Conservation (phyloP, 805 yeast species). For the Candida argentea region DNA sequence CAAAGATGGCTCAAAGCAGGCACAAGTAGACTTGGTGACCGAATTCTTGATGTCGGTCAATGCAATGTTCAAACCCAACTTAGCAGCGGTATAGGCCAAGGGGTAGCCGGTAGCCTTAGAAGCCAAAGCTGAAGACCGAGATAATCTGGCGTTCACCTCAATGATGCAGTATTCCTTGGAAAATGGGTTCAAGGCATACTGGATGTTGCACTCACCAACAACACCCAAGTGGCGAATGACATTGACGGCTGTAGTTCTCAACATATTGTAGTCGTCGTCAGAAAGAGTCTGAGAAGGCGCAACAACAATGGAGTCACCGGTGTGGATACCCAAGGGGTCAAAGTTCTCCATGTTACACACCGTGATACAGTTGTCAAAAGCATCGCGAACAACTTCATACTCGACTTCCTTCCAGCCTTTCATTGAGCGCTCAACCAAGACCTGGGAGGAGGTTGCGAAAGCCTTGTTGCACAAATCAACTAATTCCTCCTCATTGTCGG, state of each 20-base stretch:
- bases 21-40: conserved; percentile 88
- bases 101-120: conserved; percentile 99
- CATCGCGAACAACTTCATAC: conserved; percentile 97
- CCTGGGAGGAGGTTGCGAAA: conserved; percentile 93
- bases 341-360: conserved; percentile 99
- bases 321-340: conserved; percentile 96
- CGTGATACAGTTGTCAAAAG: conserved; percentile 93
- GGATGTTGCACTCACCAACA: conserved; percentile 98
- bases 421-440: conserved; percentile 90
- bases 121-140: conserved; percentile 97
- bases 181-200: conserved; percentile 89
- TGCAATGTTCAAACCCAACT: conserved; percentile 86
- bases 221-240: conserved; percentile 96
- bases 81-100: conserved; percentile 95
- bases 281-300: conserved; percentile 97
- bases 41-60: conserved; percentile 86
- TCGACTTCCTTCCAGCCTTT: conserved; percentile 99
- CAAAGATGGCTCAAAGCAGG: conserved; percentile 94
- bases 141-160: conserved; percentile 95
- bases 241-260: conserved; percentile 94
- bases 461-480: conserved; percentile 81
- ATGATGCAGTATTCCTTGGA: conserved; percentile 93
- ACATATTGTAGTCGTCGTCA: conserved; percentile 96
- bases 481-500: conserved; percentile 76
- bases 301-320: conserved; percentile 98